Evolutionary conservation across 208 protist species (phyloP).

Genomic region (Acanthamoeba lenticulata): DNA sequence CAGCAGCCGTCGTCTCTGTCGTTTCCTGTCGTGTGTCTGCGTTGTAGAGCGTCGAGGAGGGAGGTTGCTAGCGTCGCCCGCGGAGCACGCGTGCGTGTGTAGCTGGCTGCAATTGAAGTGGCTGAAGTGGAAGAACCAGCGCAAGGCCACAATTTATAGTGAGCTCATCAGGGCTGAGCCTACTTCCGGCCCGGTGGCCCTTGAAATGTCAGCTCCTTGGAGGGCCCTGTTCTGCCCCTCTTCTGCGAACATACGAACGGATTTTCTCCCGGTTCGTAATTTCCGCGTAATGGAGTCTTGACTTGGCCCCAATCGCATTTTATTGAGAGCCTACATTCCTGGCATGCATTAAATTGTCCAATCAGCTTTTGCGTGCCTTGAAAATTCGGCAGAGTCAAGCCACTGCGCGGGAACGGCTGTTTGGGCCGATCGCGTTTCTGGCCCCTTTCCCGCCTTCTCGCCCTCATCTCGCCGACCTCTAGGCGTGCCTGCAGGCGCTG

Average conservation of each 20-base stretch:
- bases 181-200: neutral
- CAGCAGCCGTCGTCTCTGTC: neutral
- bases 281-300: neutral
- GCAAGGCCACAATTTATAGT: neutral
- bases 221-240: neutral
- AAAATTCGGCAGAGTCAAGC: neutral
- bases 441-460: neutral
- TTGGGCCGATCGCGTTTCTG: neutral
- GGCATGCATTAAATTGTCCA: neutral
- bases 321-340: neutral
- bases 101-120: no score
- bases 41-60: neutral
- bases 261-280: neutral
- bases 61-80: no score
- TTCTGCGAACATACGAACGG: constrained; percentile 3
- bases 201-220: neutral
- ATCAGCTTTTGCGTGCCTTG: neutral
- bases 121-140: neutral
- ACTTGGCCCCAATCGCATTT: neutral
- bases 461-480: neutral
- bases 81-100: no score
- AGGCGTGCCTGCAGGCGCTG: neutral
- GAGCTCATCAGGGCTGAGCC: neutral
- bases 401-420: no score
- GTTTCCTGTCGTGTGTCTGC: neutral